Evolutionary conservation across 495 filamentous ascomycete genomes (phyloP), one percentile per base, ranked within the genome.

Genomic region (Tuber microsphaerosporum): DNA sequence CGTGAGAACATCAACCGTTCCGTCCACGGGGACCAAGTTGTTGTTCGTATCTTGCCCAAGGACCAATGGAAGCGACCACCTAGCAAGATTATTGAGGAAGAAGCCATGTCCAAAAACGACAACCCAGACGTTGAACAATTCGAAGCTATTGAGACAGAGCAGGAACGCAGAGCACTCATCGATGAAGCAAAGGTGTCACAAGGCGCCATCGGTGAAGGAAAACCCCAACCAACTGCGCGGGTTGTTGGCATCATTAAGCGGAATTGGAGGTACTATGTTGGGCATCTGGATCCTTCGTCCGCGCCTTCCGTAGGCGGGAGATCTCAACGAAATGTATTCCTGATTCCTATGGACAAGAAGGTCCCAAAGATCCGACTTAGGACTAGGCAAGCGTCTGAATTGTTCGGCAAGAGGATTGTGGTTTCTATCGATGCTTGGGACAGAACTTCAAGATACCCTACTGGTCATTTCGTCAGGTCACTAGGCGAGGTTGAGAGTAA

Each of bases 341-440:
- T 99, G 7, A 88, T 97, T 46, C 94, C 96, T 2, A 98, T 99
- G 96, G 94, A 98, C 84, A 98, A 96, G 85, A 89, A 92, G 72
- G 92, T 99, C 41, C 95, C 95, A 0, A 99, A 97, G 85, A 98
- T 99, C 76, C 89, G 94, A 75, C 86, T 99, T 69, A 91, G 93
- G 39, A 98, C 95, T 34, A 88, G 95, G 43, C 96, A 97, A 84
- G 94, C 93, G 51, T 88, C 88, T 14, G 93, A 95, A 78, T 86
- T 99, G 3, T 81, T 97, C 14, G 94, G 96, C 14, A 94, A 97
- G 85, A 89, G 96, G 69, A 91, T 99, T 75, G 86, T 99, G n/a
- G 93, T 97, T 71, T 92, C 93, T 0, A 97, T 99, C 75, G 95
- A 99, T 85, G 88, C 92, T 17, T 99, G 95, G 95, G 93, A 97